A percentile compares a stretch with the other conserved stretches of the same genome.
phyloP scores from a whole-genome alignment of 1,284 basidiomycete species.

The Coniferiporia weirii region DNA sequence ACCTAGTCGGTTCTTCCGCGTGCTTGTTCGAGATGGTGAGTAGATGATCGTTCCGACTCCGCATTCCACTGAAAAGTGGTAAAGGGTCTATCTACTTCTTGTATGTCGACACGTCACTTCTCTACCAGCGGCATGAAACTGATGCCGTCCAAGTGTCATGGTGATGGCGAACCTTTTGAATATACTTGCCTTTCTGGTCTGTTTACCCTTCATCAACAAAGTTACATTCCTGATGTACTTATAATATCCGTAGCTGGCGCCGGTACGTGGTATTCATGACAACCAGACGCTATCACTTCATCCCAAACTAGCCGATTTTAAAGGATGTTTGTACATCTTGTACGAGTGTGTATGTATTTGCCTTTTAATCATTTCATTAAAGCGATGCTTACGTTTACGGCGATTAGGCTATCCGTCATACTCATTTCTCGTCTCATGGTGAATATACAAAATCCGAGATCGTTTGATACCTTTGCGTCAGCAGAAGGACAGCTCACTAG shows the following conservation, averaged over 20 bases:
- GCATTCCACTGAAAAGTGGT: not conserved
- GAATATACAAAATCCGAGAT: not conserved
- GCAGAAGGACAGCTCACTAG: not conserved
- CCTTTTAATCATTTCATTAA: not conserved
- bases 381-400: not conserved
- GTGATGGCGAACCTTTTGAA: constrained; percentile 12
- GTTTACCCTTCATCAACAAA: not conserved
- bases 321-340: constrained; percentile 11
- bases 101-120: not conserved
- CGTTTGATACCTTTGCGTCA: not conserved
- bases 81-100: constrained; percentile 15
- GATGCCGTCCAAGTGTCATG: not conserved
- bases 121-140: not conserved
- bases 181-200: constrained; percentile 12
- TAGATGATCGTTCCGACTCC: not conserved
- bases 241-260: too few relatives aligned
- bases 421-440: not conserved
- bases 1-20: constrained; percentile 1
- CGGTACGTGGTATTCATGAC: too few relatives aligned
- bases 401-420: not conserved
- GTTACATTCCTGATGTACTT: too few relatives aligned
- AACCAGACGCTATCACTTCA: too few relatives aligned
- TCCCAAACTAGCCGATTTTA: constrained; percentile 3
- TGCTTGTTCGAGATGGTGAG: constrained; percentile 17
- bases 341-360: not conserved